Percentiles rank a stretch among this genome's conserved stretches.
Evolutionary conservation across 805 yeast species (phyloP).

Genomic region (Saturnispora galanensis): DNA sequence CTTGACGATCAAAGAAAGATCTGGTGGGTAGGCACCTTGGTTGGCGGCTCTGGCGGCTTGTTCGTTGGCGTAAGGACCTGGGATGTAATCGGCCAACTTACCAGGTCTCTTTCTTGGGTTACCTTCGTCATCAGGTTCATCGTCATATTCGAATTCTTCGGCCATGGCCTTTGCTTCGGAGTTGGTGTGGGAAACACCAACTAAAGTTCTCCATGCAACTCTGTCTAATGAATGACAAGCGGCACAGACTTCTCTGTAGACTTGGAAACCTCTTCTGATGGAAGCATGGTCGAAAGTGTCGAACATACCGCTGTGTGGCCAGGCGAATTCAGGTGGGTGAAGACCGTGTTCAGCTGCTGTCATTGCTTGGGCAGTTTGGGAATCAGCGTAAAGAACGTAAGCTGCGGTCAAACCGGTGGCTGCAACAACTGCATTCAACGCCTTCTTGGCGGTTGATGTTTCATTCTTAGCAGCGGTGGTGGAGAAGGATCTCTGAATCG

Average conservation of each 20-base stretch:
- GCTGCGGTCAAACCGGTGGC: conserved; percentile 74
- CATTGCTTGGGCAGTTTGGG: conserved; percentile 87
- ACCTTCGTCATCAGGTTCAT: conserved; percentile 93
- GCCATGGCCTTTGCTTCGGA: conserved; percentile 87
- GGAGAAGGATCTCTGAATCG: conserved; percentile 26
- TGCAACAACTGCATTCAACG: conserved; percentile 56
- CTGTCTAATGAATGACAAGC: conserved; percentile 96
- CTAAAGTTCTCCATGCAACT: conserved; percentile 97
- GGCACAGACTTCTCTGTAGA: conserved; percentile 97
- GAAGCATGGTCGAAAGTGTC: conserved; percentile 89
- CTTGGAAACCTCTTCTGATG: conserved; percentile 98
- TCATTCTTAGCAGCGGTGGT: conserved; percentile 24
- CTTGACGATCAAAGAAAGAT: conserved; percentile 91
- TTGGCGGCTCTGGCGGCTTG: conserved; percentile 99
- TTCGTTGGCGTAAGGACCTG: conserved; percentile 94
- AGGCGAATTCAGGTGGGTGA: conserved; percentile 85
- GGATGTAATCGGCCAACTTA: conserved; percentile 90
- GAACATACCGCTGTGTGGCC: conserved; percentile 93
- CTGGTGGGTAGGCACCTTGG: conserved; percentile 99
- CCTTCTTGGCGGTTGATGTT: conserved; percentile 34
- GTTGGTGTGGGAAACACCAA: conserved; percentile 91
- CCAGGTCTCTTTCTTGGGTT: conserved; percentile 97
- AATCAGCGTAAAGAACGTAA: conserved; percentile 71
- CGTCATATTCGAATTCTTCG: conserved; percentile 95
- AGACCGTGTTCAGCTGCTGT: conserved; percentile 98